These are phyloP conservation scores for Nicotiana rustica DNA, from an alignment of 305 asterid genomes.

Conservation along the genomic window DNA sequence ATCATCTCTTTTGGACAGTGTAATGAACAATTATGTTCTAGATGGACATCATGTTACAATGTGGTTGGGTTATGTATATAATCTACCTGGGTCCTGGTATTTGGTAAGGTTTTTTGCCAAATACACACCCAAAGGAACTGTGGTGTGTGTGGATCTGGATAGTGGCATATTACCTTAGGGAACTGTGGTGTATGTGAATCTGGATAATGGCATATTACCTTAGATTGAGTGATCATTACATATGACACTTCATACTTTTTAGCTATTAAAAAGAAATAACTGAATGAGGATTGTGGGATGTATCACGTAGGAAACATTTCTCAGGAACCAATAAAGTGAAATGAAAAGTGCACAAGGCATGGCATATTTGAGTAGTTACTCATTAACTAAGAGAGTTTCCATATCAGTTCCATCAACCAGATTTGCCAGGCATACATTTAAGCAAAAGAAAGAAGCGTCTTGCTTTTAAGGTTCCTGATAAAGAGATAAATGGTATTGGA, in stretches of 20 bases:
- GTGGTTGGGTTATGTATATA: neutral
- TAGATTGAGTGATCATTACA: conserved; percentile 7
- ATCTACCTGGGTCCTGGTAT: neutral
- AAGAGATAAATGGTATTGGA: neutral
- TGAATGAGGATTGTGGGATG: neutral
- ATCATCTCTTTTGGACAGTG: neutral
- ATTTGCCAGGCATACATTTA: neutral
- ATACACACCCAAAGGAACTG: neutral
- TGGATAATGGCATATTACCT: conserved; percentile 18
- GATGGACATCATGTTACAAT: conserved; percentile 14
- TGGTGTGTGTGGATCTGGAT: neutral
- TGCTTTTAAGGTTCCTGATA: neutral
- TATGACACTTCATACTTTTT: conserved; percentile 1
- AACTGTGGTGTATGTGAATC: conserved; percentile 4
- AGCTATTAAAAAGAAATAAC: conserved; percentile 19
- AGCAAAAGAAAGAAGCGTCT: neutral
- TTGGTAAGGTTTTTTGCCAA: neutral
- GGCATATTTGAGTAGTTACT: conserved; percentile 16
- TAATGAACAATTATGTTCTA: neutral
- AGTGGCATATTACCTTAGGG: neutral
- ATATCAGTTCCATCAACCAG: conserved; percentile 26
- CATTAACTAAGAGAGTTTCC: conserved; percentile 16
- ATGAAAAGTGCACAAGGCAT: conserved; percentile 8
- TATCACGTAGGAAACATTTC: neutral
- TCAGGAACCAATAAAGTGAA: conserved; percentile 11